phyloP scores from a whole-genome alignment of 1,139 yeast genomes.

The Pichia sp. region DNA sequence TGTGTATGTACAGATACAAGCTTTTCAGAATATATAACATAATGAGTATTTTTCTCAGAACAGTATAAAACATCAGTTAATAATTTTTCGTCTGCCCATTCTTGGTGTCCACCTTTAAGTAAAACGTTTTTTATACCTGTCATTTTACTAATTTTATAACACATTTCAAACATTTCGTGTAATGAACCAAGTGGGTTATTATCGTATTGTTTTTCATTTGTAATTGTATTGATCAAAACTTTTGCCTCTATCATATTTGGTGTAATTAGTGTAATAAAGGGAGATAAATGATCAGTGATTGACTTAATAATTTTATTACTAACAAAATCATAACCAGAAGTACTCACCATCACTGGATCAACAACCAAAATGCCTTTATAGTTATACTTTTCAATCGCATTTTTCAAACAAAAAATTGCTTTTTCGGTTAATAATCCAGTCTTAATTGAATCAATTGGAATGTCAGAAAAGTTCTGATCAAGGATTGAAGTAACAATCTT shows the following conservation, averaged over 20 bases:
- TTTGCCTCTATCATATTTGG: conserved; percentile 15
- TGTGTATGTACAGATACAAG: conserved; percentile 57
- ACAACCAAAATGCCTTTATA: conserved; percentile 25
- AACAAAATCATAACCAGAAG: conserved; percentile 13
- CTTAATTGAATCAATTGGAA: conserved; percentile 64
- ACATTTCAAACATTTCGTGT: conserved; percentile 7
- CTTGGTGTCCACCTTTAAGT: conserved; percentile 19
- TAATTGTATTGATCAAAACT: conserved; percentile 7
- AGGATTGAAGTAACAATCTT: conserved; percentile 4
- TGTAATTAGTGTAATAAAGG: conserved; percentile 7
- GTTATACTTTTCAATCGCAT: conserved; percentile 31
- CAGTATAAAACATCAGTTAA: conserved; percentile 44
- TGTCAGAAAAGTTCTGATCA: conserved; percentile 20
- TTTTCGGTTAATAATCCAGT: conserved; percentile 70
- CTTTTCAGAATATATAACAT: conserved; percentile 45
- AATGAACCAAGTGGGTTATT: not conserved
- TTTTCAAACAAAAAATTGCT: conserved; percentile 39
- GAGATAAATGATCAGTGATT: not conserved
- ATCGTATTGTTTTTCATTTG: not conserved
- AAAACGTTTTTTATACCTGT: conserved; percentile 12
- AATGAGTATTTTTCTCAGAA: conserved; percentile 33
- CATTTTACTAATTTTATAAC: conserved; percentile 1
- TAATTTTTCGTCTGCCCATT: conserved; percentile 10
- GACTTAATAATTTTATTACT: not conserved
- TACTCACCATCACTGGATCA: conserved; percentile 17